A percentile compares a stretch with the other conserved stretches of the same genome.
Evolutionary conservation across 2,329 filamentous ascomycete species (phyloP).

Genomic region (Colletotrichum scovillei): DNA sequence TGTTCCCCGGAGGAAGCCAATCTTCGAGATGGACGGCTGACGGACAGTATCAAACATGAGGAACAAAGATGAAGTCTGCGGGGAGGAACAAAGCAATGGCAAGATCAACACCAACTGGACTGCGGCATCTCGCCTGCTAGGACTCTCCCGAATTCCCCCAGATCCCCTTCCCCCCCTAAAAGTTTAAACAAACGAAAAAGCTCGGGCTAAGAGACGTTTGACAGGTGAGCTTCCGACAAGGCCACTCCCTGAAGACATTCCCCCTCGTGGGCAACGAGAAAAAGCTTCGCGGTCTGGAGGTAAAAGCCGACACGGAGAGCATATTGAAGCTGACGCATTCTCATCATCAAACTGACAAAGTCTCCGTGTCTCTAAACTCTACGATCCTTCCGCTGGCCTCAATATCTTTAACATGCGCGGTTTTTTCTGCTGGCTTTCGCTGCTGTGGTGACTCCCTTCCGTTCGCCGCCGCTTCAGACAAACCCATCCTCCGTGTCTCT

Average conservation of each 20-base stretch:
- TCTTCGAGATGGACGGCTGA: background rate
- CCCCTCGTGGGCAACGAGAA: background rate
- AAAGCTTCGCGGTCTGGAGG: background rate
- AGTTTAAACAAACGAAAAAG: background rate
- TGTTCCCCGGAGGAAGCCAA: background rate
- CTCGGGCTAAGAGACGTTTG: background rate
- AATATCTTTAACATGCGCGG: background rate
- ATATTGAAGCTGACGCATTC: background rate
- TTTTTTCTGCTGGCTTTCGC: background rate
- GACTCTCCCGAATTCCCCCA: background rate
- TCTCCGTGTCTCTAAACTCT: background rate
- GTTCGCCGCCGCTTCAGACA: background rate
- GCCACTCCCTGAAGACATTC: background rate
- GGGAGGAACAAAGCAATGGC: background rate
- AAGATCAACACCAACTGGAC: background rate
- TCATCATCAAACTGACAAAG: background rate
- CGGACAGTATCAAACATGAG: background rate
- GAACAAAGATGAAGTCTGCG: background rate
- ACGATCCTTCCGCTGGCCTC: background rate
- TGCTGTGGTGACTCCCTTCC: background rate
- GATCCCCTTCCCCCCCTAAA: background rate
- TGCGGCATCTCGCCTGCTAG: background rate
- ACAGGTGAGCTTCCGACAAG: slow-evolving; percentile 8
- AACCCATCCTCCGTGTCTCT: background rate
- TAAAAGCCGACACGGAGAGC: background rate